A percentile compares a stretch with the other conserved stretches of the same genome.
These are phyloP conservation scores for Pelargonium nanum DNA, from an alignment of 345 rosid genomes.

Conservation along the genomic window DNA sequence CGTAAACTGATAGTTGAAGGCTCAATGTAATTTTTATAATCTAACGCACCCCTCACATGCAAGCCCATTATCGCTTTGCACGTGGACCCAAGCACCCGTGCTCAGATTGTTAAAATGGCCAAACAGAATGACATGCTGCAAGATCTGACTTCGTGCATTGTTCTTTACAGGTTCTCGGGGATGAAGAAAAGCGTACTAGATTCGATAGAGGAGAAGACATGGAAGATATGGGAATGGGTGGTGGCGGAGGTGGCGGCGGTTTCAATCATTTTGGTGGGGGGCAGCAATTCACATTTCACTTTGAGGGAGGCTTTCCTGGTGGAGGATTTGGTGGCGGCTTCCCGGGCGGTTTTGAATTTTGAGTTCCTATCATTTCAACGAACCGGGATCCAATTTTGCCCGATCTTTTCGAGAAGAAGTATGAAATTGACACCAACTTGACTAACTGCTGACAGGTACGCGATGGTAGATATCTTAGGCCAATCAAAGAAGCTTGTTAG, in stretches of 20 bases:
- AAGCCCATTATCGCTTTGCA: too few species aligned
- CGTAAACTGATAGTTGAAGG: too few species aligned
- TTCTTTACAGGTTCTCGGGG: slow-evolving; percentile 59
- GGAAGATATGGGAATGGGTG: slow-evolving; percentile 83
- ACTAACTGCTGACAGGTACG: background rate
- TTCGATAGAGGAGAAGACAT: slow-evolving; percentile 94
- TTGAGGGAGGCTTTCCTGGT: slow-evolving; percentile 89
- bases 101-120: too few species aligned
- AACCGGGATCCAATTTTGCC: background rate
- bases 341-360: slow-evolving; percentile 28
- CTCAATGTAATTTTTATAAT: too few species aligned
- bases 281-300: slow-evolving; percentile 64
- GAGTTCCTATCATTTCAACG: slow-evolving; percentile 30
- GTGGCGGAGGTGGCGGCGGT: slow-evolving; percentile 51
- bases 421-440: background rate
- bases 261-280: slow-evolving; percentile 82
- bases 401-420: background rate
- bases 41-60: too few species aligned
- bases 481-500: too few species aligned
- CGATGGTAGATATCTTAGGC: too few species aligned
- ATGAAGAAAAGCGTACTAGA: slow-evolving; percentile 80
- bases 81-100: too few species aligned
- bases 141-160: slow-evolving; percentile 2
- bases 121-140: too few species aligned
- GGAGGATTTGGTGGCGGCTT: slow-evolving; percentile 66